Base-by-base conservation (phyloP, 2,329 filamentous ascomycete genomes). In the Hymenoscyphus linearis region DNA sequence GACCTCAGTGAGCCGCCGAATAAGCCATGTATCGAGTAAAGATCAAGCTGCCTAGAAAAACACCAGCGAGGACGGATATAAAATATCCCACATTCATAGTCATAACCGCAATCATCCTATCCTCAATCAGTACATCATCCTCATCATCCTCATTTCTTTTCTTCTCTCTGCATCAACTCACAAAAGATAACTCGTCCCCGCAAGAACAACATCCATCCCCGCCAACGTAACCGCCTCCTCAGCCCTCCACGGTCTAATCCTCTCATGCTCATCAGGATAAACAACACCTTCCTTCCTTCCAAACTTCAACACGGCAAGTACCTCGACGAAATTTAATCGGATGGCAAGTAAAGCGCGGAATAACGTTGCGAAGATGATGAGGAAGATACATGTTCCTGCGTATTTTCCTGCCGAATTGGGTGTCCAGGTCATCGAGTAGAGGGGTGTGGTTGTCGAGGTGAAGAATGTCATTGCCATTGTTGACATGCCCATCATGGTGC, bases 41-140 rank as follows among this genome's bases (percentile, higher is more conserved):
- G 14, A 65, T 64, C 4, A 98, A 76, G 73, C 95, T 95, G 26
- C 93, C 93, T n/a, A 96, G 72, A 71, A 98, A 97, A 1, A 89
- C 83, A 16, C 88, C 88, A 4, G 80, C 87, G 13, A 96, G 80
- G 18, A 93, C 82, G 0, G 89, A 92, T 60, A 91, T 75, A 73
- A 93, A 93, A 73, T 95, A 95, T 14, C 90, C 91, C n/a, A 93
- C 83, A 68, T 95, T 95, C 78, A 91, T 85, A 1, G 90, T 92
- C 91, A 95, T 96, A 72, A 96, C 89, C 13, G 89, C 90, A 76
- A 96, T 78, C 92, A 96, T 96, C 62, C 92, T 96, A 68, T 18
- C 55, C 9, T n/a, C 10, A 57, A 63, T 66, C 57, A 69, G 65
- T 35, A 60, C 62, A 1, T 9, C 3, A 14, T 37, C 31, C 36